These are phyloP conservation scores for Fragaria ananassa DNA, from an alignment of 306 rosid species.

Conservation along the genomic window DNA sequence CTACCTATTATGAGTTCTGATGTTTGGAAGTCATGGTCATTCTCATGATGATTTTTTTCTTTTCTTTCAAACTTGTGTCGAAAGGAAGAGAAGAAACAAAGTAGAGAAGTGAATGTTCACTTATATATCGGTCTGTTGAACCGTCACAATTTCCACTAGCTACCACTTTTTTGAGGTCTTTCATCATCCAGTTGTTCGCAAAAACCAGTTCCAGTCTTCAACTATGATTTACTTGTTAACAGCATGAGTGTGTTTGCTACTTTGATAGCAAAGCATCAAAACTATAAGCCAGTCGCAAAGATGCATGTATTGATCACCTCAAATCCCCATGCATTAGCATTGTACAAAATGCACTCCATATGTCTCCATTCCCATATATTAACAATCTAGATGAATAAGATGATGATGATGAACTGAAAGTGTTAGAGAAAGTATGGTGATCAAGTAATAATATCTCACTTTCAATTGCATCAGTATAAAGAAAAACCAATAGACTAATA, in stretches of 20 bases:
- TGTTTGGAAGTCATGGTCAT: background rate
- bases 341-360: background rate
- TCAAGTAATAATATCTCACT: background rate
- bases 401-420: background rate
- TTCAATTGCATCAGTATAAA: background rate
- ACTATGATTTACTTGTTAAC: conserved; percentile 32
- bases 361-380: background rate
- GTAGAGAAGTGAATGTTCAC: background rate
- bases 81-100: background rate
- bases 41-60: background rate
- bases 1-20: background rate
- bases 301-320: background rate
- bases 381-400: background rate
- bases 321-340: background rate
- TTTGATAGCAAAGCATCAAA: background rate
- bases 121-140: conserved; percentile 3
- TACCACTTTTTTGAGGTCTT: conserved; percentile 6
- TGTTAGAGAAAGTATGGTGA: background rate
- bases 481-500: too few relatives aligned
- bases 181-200: conserved; percentile 16
- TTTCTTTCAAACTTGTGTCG: background rate
- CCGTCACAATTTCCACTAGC: conserved; percentile 25
- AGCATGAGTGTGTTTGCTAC: conserved; percentile 31
- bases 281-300: background rate
- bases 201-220: conserved; percentile 11